Base-by-base conservation (phyloP, 495 filamentous ascomycete genomes). In the Chaetomium tenue region DNA sequence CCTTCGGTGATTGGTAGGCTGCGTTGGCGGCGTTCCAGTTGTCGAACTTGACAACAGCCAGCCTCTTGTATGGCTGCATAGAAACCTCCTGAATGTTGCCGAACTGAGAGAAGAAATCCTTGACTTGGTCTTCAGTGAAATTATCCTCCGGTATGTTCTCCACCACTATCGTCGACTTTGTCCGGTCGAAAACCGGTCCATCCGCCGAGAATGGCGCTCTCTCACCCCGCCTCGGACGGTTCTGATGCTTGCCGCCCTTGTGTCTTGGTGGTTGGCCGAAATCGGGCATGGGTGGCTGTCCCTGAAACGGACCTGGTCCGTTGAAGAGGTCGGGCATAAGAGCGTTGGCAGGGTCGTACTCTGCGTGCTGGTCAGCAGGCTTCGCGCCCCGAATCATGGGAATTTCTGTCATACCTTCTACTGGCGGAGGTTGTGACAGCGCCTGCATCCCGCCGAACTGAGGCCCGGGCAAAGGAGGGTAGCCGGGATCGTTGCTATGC, bases 61-160 rank as follows among this genome's bases (percentile, higher is more conserved):
- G 74, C 51, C 85, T 83, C 69, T 90, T 92, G 70, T 89, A 88
- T 2, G 86, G 79, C 71, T 92, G 88, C 82, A 98, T 85, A 3
- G 84, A 83, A 16, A 97, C 74, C 16, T 90, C 87, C 5, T 79
- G 66, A 57, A 98, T 89, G 25, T 80, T 85, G 33, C 94, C 94
- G 72, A 94, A 97, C 61, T 90, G 84, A 2, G 86, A 84, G 70
- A 98, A 98, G 77, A 94, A 97, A 1, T 81, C 84, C 39, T 87
- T 86, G 60, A 98, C 87, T 12, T 84, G 75, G 4, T 86, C 75
- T 61, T 97, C 93, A 26, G 82, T 79, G 66, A 94, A 90, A 60
- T 91, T 87, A 37, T 97, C 91, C 58, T 92, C 88, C 0, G 94
- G 94, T 42, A 98, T 97, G 65, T 92, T 88, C 68, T 97, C 93